Conservation (phyloP, 2,329 filamentous ascomycete genomes). For the Magnaporthiopsis incrustans region DNA sequence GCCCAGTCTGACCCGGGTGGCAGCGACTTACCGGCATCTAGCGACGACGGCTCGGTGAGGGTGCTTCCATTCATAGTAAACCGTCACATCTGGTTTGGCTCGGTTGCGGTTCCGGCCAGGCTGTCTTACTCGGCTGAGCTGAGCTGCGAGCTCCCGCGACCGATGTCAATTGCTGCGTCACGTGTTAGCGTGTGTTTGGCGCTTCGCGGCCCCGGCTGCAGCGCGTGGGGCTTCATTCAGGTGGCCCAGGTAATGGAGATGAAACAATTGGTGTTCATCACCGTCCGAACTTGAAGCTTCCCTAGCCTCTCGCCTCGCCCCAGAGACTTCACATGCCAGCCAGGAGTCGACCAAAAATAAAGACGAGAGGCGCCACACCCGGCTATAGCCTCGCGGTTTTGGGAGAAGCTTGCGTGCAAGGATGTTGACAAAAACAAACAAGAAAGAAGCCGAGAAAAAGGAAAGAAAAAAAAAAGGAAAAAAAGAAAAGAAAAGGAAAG, state of each 20-base stretch:
- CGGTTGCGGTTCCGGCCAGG: background rate
- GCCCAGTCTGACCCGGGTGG: background rate
- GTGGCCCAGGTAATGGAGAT: too few relatives aligned
- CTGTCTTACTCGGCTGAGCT: background rate
- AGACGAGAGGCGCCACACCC: too few relatives aligned
- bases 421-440: too few relatives aligned
- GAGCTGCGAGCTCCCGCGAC: background rate
- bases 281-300: too few relatives aligned
- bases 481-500: too few relatives aligned
- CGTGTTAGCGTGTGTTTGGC: background rate
- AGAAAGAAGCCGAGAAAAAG: too few relatives aligned
- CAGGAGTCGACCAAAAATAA: background rate
- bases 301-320: background rate
- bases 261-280: background rate
- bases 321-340: background rate
- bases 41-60: slow-evolving; percentile 11
- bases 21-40: slow-evolving; percentile 14
- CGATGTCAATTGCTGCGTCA: background rate
- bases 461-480: too few relatives aligned
- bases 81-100: background rate
- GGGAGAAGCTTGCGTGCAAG: too few relatives aligned
- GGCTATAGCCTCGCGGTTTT: background rate
- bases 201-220: too few relatives aligned
- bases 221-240: background rate
- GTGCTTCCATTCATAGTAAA: slow-evolving; percentile 12